Conservation (phyloP, 495 filamentous ascomycete species). For the Penicillium soppii region DNA sequence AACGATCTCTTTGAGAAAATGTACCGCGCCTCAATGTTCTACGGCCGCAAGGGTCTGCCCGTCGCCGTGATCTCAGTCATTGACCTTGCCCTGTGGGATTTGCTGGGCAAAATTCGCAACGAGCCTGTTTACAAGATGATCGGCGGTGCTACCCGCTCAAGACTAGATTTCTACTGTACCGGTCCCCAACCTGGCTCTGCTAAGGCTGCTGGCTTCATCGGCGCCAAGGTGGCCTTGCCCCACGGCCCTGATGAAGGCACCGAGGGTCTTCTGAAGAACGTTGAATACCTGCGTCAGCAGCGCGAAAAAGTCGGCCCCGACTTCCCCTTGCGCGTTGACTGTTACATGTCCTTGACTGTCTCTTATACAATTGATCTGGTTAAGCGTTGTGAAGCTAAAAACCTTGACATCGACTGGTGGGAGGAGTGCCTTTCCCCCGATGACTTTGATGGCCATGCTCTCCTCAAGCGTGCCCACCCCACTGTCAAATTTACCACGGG, state of each 20-base stretch:
- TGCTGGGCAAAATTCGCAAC: slow-evolving; percentile 82
- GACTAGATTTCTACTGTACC: slow-evolving; percentile 90
- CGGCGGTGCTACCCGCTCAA: slow-evolving; percentile 76
- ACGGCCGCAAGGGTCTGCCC: slow-evolving; percentile 86
- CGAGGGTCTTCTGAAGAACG: slow-evolving; percentile 78
- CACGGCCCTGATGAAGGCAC: slow-evolving; percentile 85
- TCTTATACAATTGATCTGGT: slow-evolving; percentile 88
- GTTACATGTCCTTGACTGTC: slow-evolving; percentile 94
- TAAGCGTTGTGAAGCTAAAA: slow-evolving; percentile 70
- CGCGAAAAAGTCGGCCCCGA: slow-evolving; percentile 81
- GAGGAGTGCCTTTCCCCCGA: slow-evolving; percentile 89
- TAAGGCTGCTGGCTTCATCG: slow-evolving; percentile 81
- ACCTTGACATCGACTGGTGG: slow-evolving; percentile 94
- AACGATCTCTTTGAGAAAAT: slow-evolving; percentile 92
- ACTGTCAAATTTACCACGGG: slow-evolving; percentile 92
- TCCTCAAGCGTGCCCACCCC: slow-evolving; percentile 85
- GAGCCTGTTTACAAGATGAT: slow-evolving; percentile 96
- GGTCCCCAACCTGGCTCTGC: slow-evolving; percentile 78
- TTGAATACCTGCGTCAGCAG: slow-evolving; percentile 82
- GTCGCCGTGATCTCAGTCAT: slow-evolving; percentile 91
- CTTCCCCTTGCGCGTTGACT: slow-evolving; percentile 92
- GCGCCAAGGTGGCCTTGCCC: slow-evolving; percentile 83
- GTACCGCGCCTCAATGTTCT: slow-evolving; percentile 94
- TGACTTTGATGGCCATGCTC: slow-evolving; percentile 84
- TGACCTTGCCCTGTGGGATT: slow-evolving; percentile 88